Base-by-base conservation (phyloP, 441 rosid species). In the Flueggea neowawraea region DNA sequence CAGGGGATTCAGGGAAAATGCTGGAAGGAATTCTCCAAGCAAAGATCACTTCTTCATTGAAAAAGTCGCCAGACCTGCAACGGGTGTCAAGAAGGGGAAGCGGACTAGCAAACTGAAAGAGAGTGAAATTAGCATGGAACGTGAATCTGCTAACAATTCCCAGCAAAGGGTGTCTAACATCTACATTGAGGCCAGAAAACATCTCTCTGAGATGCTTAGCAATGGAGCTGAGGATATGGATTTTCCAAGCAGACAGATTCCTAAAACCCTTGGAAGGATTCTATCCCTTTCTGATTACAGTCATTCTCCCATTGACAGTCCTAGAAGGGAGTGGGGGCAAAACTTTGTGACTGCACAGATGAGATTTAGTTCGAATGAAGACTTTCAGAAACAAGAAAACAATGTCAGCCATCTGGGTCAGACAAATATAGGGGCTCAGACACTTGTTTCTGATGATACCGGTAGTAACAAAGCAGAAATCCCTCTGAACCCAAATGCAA, bases 41-140 rank as follows among this genome's bases (percentile, higher is more conserved):
- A 95, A 91, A 85, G 97, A 95, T 54, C 99, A 84, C 67, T 91
- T 95, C 79, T 95, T 83, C 68, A 73, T 88, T 22, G 98, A 95
- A 84, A 87, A 81, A 79, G 82, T 88, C 61, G 75, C 89, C 8
- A 84, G 75, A 71, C 90, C 88, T 58, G 73, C 84, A 31, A 41
- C 31, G 5, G 67, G 75, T 52, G 68, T 60, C 64, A 78, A 73
- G 60, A 84, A 75, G 62, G 68, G 73, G 68, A 81, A 81, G 36
- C 74, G 60, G 67, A 58, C 60, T 43, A 59, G 64, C 61, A 78
- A 78, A 67, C 69, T 69, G 50, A 70, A 73, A 72, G 82, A 70
- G 51, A 50, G 47, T 62, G 83, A 87, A 70, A 75, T 66, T 13
- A 62, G 67, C 69, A 62, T 12, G 36, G 78, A 73, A 58, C 65